Conservation (phyloP, 495 filamentous ascomycete species). For the Jackrogersella multiformis region DNA sequence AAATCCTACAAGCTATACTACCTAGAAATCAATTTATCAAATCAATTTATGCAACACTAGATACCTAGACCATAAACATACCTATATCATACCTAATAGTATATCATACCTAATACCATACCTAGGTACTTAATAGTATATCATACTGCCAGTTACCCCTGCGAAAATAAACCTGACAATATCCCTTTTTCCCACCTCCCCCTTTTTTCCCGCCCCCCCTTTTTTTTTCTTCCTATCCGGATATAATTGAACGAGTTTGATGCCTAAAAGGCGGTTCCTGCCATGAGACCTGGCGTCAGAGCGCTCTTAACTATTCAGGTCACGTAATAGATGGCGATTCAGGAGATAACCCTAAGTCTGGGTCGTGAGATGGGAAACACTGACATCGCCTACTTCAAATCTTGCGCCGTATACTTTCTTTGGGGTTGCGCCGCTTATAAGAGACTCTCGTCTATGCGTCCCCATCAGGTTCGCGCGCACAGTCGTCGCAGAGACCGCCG, state of each 20-base stretch:
- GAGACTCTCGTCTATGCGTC: slow-evolving; percentile 3
- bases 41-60: not conserved
- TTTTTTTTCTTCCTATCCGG: slow-evolving; percentile 8
- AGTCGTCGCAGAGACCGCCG: slow-evolving; percentile 45
- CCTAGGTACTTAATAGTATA: too few relatives aligned
- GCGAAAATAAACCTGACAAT: not conserved
- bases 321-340: not conserved
- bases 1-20: too few relatives aligned
- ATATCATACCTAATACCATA: not conserved
- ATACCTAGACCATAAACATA: slow-evolving; percentile 1
- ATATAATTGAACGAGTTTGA: not conserved
- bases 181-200: not conserved
- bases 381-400: not conserved
- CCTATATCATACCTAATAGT: not conserved
- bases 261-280: not conserved
- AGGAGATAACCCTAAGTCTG: not conserved
- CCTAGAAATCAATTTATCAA: too few relatives aligned
- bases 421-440: not conserved
- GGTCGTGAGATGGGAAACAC: not conserved
- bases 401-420: not conserved
- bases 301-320: not conserved
- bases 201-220: not conserved
- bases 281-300: not conserved
- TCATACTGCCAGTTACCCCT: not conserved
- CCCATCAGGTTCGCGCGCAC: slow-evolving; percentile 27